phyloP scores from a whole-genome alignment of 2,329 filamentous ascomycete genomes.

The Pezicula radicicola region DNA sequence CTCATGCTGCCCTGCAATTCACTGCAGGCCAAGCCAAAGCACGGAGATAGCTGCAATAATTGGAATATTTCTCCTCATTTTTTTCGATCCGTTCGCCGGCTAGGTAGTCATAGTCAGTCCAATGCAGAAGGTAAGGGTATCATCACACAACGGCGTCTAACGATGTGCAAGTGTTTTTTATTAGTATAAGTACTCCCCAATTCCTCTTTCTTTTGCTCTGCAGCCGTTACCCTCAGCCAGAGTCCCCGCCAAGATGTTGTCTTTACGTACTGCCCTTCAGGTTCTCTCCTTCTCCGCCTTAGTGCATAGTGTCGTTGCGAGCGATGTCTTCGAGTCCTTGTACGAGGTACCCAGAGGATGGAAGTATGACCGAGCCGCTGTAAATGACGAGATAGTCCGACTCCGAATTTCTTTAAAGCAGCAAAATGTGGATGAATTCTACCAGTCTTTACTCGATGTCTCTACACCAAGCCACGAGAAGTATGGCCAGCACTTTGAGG shows the following conservation, averaged over 20 bases:
- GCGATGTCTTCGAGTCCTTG: constrained; percentile 14
- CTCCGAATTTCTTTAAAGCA: constrained; percentile 16
- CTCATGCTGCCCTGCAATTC: too few species aligned
- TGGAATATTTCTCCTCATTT: too few species aligned
- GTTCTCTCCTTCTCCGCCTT: constrained; percentile 10
- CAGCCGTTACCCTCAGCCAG: too few species aligned
- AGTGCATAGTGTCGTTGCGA: constrained; percentile 4
- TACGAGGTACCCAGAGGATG: constrained; percentile 14
- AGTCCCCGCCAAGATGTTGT: constrained; percentile 11
- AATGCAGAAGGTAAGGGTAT: too few species aligned
- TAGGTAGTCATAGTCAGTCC: too few species aligned
- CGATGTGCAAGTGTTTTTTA: too few species aligned
- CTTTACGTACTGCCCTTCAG: constrained; percentile 6
- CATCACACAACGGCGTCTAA: too few species aligned
- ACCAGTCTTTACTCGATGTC: constrained; percentile 22
- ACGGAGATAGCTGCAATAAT: too few species aligned
- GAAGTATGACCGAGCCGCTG: constrained; percentile 12
- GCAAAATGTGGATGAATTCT: constrained; percentile 16
- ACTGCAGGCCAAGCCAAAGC: too few species aligned
- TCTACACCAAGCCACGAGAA: constrained; percentile 43
- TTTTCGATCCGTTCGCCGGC: too few species aligned
- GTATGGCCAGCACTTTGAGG: constrained; percentile 47
- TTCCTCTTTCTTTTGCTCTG: too few species aligned
- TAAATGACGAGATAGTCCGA: constrained; percentile 10
- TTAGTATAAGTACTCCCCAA: too few species aligned